Evolutionary conservation across 2,329 filamentous ascomycete species (phyloP), one percentile per base, ranked within the genome.

Genomic region (Pyrenophora seminiperda): DNA sequence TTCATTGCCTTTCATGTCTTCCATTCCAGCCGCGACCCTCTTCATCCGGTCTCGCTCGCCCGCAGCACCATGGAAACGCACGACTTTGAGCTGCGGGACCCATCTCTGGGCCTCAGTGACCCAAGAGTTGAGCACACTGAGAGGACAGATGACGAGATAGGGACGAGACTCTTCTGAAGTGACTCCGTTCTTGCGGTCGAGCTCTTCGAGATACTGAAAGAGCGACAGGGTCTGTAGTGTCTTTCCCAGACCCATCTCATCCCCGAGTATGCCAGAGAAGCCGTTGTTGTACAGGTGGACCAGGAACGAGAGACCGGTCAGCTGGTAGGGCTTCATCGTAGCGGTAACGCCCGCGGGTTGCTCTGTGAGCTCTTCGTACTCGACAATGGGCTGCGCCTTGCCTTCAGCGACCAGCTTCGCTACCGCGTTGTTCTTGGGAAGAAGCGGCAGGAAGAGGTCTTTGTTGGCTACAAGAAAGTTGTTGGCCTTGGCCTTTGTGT

Each of bases 161-260:
- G 94, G 94, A 0, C 94, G 93, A 45, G 84, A 84, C 68, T 97
- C 92, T 43, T 75, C 75, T 3, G 72, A 73, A 0, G 65, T 67
- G 1, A 67, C 59, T 38, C 53, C 68, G 55, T 44, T 50, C 43
- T 68, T 60, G 9, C 86, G 82, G 78, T 97, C 97, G 74, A 84
- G 87, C 78, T 97, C 93, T 59, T 99, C 97, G 46, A 99, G 85
- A 71, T 97, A 94, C 13, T 93, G 96, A 66, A 99, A 89, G 71
- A 99, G 79, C 75, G 90, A 96, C 74, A 99, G 95, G 27, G 94
- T 97, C 75, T 99, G 94, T 62, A 99, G 96, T 0, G 94, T 99
- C 79, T 99, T 99, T 72, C 94, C 94, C 57, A 99, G 88, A 85
- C 94, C 94, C 94, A 99, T 99, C 76, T 99, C 94, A 69, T 99